A percentile compares a stretch with the other conserved stretches of the same genome.
Evolutionary conservation across 2,329 filamentous ascomycete species (phyloP).

Genomic region (Coniosporium tulheliwenetii): DNA sequence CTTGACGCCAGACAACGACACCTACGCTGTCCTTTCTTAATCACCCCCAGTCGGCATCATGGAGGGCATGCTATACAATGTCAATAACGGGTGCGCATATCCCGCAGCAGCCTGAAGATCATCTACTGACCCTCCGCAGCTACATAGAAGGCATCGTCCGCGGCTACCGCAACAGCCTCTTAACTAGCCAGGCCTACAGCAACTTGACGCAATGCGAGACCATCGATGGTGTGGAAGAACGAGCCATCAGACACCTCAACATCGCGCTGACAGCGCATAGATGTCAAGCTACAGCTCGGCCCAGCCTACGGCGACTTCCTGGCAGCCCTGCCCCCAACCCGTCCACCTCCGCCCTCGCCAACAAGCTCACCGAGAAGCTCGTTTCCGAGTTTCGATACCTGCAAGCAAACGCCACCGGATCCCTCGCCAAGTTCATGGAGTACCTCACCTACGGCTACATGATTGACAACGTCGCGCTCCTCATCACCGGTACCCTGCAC

Average conservation of each 20-base stretch:
- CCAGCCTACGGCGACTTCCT: conserved; percentile 97
- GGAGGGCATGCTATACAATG: conserved; percentile 91
- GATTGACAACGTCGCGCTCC: conserved; percentile 97
- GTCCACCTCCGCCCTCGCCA: conserved; percentile 84
- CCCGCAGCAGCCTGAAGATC: background rate
- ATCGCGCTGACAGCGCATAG: conserved; percentile 28
- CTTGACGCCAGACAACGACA: too few species aligned
- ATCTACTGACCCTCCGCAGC: conserved; percentile 31
- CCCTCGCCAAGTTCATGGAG: conserved; percentile 89
- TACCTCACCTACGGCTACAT: conserved; percentile 99
- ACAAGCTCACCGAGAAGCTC: conserved; percentile 94
- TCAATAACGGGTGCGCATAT: conserved; percentile 66
- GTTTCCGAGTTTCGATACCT: conserved; percentile 96
- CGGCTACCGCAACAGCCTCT: conserved; percentile 85
- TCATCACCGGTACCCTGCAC: conserved; percentile 95
- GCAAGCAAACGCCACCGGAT: conserved; percentile 81
- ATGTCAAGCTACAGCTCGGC: conserved; percentile 93
- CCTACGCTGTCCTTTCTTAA: too few species aligned
- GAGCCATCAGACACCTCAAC: background rate
- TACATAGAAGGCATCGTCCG: conserved; percentile 96
- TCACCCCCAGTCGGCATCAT: conserved; percentile 30
- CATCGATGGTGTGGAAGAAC: conserved; percentile 58
- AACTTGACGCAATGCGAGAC: conserved; percentile 97
- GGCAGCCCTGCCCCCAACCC: conserved; percentile 80
- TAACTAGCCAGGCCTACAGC: conserved; percentile 80